Evolutionary conservation across 2,329 filamentous ascomycete genomes (phyloP).

Genomic region (Grosmannia huntii): DNA sequence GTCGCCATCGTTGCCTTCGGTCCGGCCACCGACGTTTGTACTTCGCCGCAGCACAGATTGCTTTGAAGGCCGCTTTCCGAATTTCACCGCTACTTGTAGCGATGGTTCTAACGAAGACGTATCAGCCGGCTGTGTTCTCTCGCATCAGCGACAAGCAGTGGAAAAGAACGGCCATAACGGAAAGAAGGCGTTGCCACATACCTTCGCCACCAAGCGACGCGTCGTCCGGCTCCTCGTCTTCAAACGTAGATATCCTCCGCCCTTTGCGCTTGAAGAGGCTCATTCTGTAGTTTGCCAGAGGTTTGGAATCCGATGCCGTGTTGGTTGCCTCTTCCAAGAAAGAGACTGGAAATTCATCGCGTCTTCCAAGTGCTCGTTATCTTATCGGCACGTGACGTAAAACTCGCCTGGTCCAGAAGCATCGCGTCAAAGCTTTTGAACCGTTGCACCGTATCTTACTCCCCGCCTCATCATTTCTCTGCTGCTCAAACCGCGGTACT

Average conservation of each 20-base stretch:
- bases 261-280: conserved; percentile 55
- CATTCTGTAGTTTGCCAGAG: conserved; percentile 24
- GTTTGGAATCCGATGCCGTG: neutral
- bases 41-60: conserved; percentile 46
- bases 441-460: too few relatives aligned
- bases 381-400: conserved; percentile 37
- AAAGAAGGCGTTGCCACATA: conserved; percentile 23
- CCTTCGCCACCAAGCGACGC: conserved; percentile 13
- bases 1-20: conserved; percentile 19
- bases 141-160: conserved; percentile 13
- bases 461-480: neutral
- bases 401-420: conserved; percentile 10
- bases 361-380: conserved; percentile 15
- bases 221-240: conserved; percentile 44
- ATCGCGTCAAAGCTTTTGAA: conserved; percentile 9
- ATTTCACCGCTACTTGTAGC: conserved; percentile 30
- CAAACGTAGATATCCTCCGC: conserved; percentile 60
- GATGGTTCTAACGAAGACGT: conserved; percentile 17
- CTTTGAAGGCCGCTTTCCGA: conserved; percentile 38
- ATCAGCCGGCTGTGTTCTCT: conserved; percentile 19
- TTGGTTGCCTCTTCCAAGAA: neutral
- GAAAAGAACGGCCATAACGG: conserved; percentile 3
- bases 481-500: neutral
- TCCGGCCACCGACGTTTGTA: conserved; percentile 26
- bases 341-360: neutral